Evolutionary conservation across 352 stramenopile species (phyloP).

Genomic region (Pythium phragmitis): DNA sequence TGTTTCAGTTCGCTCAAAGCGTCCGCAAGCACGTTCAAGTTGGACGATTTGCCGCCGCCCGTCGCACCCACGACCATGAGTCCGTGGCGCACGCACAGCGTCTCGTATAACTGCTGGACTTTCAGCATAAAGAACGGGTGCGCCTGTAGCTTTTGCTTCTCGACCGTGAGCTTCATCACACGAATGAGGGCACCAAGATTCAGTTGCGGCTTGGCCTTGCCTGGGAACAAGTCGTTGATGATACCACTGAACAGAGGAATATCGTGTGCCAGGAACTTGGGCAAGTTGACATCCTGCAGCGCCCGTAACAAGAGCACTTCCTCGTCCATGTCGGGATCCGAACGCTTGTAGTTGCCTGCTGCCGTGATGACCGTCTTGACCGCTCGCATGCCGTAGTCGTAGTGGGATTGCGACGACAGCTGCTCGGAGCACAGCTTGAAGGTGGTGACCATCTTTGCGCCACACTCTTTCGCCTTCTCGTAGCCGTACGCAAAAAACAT

Average conservation of each 20-base stretch:
- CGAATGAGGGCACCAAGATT: slow-evolving; percentile 86
- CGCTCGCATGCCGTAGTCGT: slow-evolving; percentile 91
- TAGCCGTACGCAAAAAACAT: slow-evolving; percentile 92
- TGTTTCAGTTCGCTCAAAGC: slow-evolving; percentile 87
- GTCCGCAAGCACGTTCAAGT: slow-evolving; percentile 89
- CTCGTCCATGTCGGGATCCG: slow-evolving; percentile 91
- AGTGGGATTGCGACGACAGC: slow-evolving; percentile 87
- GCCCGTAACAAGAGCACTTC: slow-evolving; percentile 91
- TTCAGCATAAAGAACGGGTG: slow-evolving; percentile 93
- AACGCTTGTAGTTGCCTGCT: slow-evolving; percentile 89
- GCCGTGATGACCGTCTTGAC: slow-evolving; percentile 90
- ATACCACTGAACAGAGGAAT: slow-evolving; percentile 96
- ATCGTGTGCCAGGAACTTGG: slow-evolving; percentile 95
- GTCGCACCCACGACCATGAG: slow-evolving; percentile 95
- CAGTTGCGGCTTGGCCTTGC: slow-evolving; percentile 83
- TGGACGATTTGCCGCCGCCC: slow-evolving; percentile 88
- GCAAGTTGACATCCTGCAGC: slow-evolving; percentile 95
- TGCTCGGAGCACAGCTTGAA: slow-evolving; percentile 91
- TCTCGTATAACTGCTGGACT: slow-evolving; percentile 94
- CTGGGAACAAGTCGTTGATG: slow-evolving; percentile 94
- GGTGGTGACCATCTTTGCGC: slow-evolving; percentile 87
- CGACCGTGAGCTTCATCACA: slow-evolving; percentile 89
- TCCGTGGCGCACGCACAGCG: slow-evolving; percentile 92
- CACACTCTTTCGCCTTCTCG: slow-evolving; percentile 45
- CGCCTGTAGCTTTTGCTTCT: slow-evolving; percentile 80